Percentiles rank a stretch among this genome's conserved stretches.
Conservation (phyloP, 2,329 filamentous ascomycete genomes). For the Pseudonectria foliicola region DNA sequence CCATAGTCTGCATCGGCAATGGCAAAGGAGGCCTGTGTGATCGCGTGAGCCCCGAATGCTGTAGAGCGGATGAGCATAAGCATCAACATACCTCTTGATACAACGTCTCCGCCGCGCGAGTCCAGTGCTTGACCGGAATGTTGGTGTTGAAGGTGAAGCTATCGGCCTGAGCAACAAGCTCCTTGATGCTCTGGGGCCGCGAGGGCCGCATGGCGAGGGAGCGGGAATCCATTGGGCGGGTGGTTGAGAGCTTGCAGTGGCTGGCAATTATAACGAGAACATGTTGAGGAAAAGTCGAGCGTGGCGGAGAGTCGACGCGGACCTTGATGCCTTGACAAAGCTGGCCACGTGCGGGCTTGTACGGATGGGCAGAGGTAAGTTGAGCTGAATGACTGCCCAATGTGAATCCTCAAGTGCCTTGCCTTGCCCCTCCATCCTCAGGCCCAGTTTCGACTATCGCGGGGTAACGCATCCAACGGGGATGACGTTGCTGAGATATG, state of each 20-base stretch:
- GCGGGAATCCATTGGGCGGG: conserved; percentile 21
- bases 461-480: too few species aligned
- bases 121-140: conserved; percentile 74
- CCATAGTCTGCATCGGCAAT: conserved; percentile 78
- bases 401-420: too few species aligned
- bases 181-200: conserved; percentile 62
- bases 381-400: too few species aligned
- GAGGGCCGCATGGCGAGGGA: conserved; percentile 26
- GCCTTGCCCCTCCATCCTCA: too few species aligned
- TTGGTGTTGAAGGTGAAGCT: conserved; percentile 74
- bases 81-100: conserved; percentile 64
- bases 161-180: conserved; percentile 68
- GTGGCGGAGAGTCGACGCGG: too few species aligned
- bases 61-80: neutral
- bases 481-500: conserved; percentile 1
- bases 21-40: conserved; percentile 69
- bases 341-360: too few species aligned
- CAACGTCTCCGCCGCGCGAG: conserved; percentile 71
- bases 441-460: too few species aligned
- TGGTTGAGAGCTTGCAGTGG: too few species aligned
- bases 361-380: too few species aligned
- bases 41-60: neutral
- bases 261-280: too few species aligned
- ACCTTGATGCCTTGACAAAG: too few species aligned
- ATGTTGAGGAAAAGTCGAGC: too few species aligned